Evolutionary conservation across 306 rosid species (phyloP).

Genomic region (Malus orientalis): DNA sequence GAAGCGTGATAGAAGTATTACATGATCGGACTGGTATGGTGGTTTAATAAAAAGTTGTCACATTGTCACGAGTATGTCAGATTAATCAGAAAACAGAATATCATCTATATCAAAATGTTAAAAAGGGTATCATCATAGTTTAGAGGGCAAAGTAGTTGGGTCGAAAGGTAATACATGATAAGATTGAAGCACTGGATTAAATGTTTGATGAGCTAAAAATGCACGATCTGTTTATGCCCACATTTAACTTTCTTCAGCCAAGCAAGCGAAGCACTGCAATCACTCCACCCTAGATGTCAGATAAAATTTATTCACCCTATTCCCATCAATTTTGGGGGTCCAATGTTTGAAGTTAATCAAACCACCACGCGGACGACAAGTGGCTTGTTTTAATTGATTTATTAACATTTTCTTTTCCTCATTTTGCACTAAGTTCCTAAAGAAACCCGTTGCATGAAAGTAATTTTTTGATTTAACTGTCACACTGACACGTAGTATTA

Average conservation of each 20-base stretch:
- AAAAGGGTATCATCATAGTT: not conserved
- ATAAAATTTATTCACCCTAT: not conserved
- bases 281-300: not conserved
- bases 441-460: not conserved
- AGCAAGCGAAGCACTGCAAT: not conserved
- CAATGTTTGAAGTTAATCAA: conserved; percentile 1
- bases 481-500: too few species aligned
- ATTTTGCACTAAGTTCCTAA: not conserved
- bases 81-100: too few species aligned
- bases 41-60: too few species aligned
- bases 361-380: not conserved
- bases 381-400: not conserved
- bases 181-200: conserved; percentile 7
- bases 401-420: not conserved
- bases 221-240: not conserved
- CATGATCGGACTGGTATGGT: too few species aligned
- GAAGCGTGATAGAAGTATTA: too few species aligned
- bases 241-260: conserved; percentile 5
- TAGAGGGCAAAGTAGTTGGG: conserved; percentile 17
- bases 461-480: not conserved
- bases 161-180: not conserved
- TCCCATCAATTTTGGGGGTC: conserved; percentile 7
- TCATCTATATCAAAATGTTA: not conserved
- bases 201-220: not conserved
- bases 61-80: accelerated